phyloP scores from a whole-genome alignment of 1,139 yeast species.

The Williopsis jadinii region DNA sequence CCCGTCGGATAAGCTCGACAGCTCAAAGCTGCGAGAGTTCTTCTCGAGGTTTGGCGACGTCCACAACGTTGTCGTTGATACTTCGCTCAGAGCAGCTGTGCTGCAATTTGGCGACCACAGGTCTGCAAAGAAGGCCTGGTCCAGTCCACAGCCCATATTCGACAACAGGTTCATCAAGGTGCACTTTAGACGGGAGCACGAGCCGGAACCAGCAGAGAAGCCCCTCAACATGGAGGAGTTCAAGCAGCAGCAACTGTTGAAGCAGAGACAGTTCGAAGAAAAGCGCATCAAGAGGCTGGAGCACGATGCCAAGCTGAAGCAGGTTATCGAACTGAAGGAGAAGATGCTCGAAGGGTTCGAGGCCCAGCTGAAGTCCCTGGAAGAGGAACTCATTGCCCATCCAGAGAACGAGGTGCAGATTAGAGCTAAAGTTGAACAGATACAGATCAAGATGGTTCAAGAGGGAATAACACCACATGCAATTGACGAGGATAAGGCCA shows the following conservation, averaged over 20 bases:
- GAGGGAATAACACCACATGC: slow-evolving; percentile 20
- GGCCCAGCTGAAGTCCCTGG: slow-evolving; percentile 25
- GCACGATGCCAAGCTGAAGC: slow-evolving; percentile 27
- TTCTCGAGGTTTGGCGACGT: slow-evolving; percentile 36
- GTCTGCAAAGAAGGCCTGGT: slow-evolving; percentile 37
- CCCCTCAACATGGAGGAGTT: slow-evolving; percentile 31
- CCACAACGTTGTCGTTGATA: slow-evolving; percentile 25
- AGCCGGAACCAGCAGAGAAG: slow-evolving; percentile 3
- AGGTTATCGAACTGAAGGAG: slow-evolving; percentile 29
- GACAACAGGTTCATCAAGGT: slow-evolving; percentile 42
- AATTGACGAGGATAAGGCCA: slow-evolving; percentile 17
- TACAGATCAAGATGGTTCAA: slow-evolving; percentile 12
- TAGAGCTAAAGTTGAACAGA: slow-evolving; percentile 19
- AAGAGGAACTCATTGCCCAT: slow-evolving; percentile 13
- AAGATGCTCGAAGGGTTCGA: slow-evolving; percentile 26
- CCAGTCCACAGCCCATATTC: slow-evolving; percentile 38
- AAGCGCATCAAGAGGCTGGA: slow-evolving; percentile 29
- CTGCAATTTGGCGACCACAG: slow-evolving; percentile 32
- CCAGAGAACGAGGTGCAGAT: slow-evolving; percentile 22
- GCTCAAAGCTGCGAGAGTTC: slow-evolving; percentile 26
- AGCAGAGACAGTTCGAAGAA: slow-evolving; percentile 36
- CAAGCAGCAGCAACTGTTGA: slow-evolving; percentile 29
- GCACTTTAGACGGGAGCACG: slow-evolving; percentile 29
- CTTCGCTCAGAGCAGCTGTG: slow-evolving; percentile 26
- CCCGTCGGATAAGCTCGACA: slow-evolving; percentile 35